Evolutionary conservation across 768 basidiomycete genomes (phyloP), one percentile per base, ranked within the genome.

Genomic region (Psilocybe sp.): DNA sequence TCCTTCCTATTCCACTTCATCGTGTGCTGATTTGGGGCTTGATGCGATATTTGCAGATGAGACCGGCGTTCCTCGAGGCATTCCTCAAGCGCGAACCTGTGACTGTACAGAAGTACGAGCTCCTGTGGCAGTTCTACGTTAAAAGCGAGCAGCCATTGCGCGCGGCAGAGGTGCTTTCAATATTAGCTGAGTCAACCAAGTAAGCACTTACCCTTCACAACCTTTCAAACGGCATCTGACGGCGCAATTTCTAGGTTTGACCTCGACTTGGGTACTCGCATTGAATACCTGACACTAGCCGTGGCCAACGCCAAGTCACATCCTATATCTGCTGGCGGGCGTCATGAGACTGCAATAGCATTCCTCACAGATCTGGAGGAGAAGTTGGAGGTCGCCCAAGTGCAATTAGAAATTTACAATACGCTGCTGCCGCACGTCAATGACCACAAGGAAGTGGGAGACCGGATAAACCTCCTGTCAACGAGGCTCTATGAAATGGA

Each of bases 91-190:
- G 89, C 46, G 89, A 92, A 49, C 93, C 93, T 15, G 69, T 78
- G 1, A 87, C 86, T 1, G 83, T 89, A 13, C 79, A 88, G 56
- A 93, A 94, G 63, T 84, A 79, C 60, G 91, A 98, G 59, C 70
- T 99, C 1, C 73, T 98, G 2, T 98, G 97, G 97, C 92, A 98
- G 60, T 98, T 92, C 69, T 96, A 97, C 62, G 93, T 96, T 46
- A 90, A 96, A 60, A 87, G 91, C 57, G 87, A 88, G 1, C 88
- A 93, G 57, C 89, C 89, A 31, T 65, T 94, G 40, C 80, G 89
- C 39, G 96, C 97, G 2, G 95, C 97, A 1, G 85, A 89, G 63
- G 87, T 96, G 0, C 79, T 98, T 40, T 80, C 81, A 11, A 73
- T 79, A 12, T 71, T 98, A 41, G 95, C 97, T 28, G 90, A 96